Evolutionary conservation across 805 yeast species (phyloP).

Genomic region (Monosporozyma servazzii): DNA sequence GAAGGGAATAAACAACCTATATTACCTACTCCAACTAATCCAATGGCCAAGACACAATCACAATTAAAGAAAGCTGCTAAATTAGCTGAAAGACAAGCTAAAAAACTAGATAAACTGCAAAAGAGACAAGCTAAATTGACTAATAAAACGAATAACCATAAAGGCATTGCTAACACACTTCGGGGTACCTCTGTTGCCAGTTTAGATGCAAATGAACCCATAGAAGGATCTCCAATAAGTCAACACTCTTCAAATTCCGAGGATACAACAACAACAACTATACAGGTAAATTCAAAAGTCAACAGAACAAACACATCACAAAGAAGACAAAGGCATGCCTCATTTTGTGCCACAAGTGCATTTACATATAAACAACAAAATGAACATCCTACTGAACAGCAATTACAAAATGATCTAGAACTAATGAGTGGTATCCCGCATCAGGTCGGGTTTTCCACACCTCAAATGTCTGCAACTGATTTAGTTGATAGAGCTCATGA

Average conservation of each 20-base stretch:
- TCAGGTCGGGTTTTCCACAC: constrained; percentile 75
- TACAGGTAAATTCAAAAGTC: neutral
- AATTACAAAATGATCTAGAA: constrained; percentile 12
- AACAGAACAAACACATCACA: constrained; percentile 6
- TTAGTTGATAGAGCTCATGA: constrained; percentile 28
- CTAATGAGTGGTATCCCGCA: constrained; percentile 36
- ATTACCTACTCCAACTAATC: constrained; percentile 29
- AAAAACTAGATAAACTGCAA: constrained; percentile 1
- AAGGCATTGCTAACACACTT: neutral
- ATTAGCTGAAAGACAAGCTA: constrained; percentile 9
- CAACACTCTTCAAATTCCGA: neutral
- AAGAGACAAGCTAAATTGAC: neutral
- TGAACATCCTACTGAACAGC: constrained; percentile 8
- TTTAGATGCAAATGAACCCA: neutral
- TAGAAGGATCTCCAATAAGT: neutral
- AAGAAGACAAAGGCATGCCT: constrained; percentile 32
- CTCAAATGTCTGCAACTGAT: constrained; percentile 52
- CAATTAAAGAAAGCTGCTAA: constrained; percentile 25
- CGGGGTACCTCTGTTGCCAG: neutral
- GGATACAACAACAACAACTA: neutral
- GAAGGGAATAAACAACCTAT: constrained; percentile 33
- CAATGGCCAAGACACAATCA: constrained; percentile 25
- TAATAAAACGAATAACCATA: neutral
- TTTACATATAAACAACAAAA: constrained; percentile 25
- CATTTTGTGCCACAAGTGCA: constrained; percentile 36